phyloP scores from a whole-genome alignment of 179 eudicot species.

The Silene coronaria region DNA sequence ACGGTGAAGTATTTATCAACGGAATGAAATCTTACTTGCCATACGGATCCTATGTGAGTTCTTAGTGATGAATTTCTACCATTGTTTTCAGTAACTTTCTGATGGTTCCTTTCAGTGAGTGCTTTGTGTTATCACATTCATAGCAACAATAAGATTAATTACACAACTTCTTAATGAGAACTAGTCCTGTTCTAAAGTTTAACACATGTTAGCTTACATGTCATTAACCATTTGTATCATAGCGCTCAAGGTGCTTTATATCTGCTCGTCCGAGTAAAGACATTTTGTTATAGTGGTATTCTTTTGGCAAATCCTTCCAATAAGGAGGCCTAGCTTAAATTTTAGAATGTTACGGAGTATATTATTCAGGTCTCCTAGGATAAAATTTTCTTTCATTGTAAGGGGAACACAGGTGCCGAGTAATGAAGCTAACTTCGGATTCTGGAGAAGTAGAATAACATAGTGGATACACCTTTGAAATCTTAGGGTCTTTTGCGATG shows the following conservation, averaged over 20 bases:
- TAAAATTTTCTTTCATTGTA: too few relatives aligned
- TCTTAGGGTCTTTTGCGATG: too few relatives aligned
- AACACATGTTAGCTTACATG: background rate
- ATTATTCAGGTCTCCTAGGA: background rate
- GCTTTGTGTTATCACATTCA: too few relatives aligned
- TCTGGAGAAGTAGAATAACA: too few relatives aligned
- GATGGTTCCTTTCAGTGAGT: background rate
- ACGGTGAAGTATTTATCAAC: constrained; percentile 85
- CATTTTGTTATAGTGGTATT: background rate
- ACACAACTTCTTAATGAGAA: too few relatives aligned
- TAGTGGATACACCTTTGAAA: too few relatives aligned
- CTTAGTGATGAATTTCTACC: constrained; percentile 1
- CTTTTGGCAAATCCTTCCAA: background rate
- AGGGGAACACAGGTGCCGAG: too few relatives aligned
- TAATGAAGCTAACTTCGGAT: too few relatives aligned
- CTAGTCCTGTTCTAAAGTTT: too few relatives aligned
- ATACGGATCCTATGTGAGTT: constrained; percentile 91
- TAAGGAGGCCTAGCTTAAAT: background rate
- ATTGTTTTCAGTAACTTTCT: background rate
- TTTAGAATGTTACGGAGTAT: background rate
- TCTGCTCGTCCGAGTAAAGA: background rate
- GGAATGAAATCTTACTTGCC: constrained; percentile 66
- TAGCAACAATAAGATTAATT: too few relatives aligned
- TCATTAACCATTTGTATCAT: background rate
- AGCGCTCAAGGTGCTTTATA: background rate